These are phyloP conservation scores for Yarrowia deformans DNA, from an alignment of 805 yeast genomes.

Conservation along the genomic window DNA sequence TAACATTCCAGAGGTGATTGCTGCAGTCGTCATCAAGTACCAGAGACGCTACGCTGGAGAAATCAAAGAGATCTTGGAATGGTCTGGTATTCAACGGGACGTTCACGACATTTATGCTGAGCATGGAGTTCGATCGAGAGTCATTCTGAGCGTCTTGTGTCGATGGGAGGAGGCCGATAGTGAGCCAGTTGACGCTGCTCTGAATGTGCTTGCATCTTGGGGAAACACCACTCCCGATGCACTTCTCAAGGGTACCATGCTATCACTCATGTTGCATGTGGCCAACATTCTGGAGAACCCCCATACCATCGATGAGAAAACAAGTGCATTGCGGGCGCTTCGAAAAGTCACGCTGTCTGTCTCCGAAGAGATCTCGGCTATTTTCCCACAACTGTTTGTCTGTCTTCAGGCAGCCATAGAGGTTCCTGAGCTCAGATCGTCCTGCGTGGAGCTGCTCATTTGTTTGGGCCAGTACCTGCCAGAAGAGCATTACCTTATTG, in stretches of 20 bases:
- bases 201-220: slow-evolving; percentile 11
- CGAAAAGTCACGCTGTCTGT: slow-evolving; percentile 20
- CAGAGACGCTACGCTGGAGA: slow-evolving; percentile 2
- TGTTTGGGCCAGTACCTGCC: slow-evolving; percentile 23
- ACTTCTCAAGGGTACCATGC: slow-evolving; percentile 5
- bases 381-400: slow-evolving; percentile 28
- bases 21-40: slow-evolving; percentile 26
- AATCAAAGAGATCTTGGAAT: slow-evolving; percentile 19
- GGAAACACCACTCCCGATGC: slow-evolving; percentile 4
- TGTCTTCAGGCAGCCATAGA: slow-evolving; percentile 26
- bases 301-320: slow-evolving; percentile 23
- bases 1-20: slow-evolving; percentile 25
- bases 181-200: slow-evolving; percentile 27
- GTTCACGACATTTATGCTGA: slow-evolving; percentile 12
- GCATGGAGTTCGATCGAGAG: slow-evolving; percentile 15
- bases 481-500: slow-evolving; percentile 23
- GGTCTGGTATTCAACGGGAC: slow-evolving; percentile 1
- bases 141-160: slow-evolving; percentile 3
- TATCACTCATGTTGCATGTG: slow-evolving; percentile 25
- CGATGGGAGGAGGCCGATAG: slow-evolving; percentile 26
- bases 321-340: slow-evolving; percentile 14
- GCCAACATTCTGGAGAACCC: slow-evolving; percentile 27
- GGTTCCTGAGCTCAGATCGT: slow-evolving; percentile 3
- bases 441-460: slow-evolving; percentile 14
- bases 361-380: slow-evolving; percentile 13